A percentile compares a stretch with the other conserved stretches of the same genome.
phyloP scores from a whole-genome alignment of 768 basidiomycete species.

The Mycena amicta region DNA sequence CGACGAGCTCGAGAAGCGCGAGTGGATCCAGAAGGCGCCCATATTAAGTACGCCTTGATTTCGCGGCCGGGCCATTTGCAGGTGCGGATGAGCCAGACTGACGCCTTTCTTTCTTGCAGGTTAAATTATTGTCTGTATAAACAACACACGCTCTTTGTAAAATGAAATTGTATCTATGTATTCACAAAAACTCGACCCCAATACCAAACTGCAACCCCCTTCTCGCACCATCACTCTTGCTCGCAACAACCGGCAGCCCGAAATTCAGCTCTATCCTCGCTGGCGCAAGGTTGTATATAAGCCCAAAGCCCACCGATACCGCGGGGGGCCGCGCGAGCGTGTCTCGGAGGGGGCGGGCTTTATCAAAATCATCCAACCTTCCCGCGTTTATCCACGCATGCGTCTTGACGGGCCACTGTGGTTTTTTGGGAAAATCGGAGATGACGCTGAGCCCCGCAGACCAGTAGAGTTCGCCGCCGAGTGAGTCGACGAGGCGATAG shows the following conservation, averaged over 20 bases:
- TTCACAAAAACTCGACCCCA: slow-evolving; percentile 60
- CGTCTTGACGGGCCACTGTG: slow-evolving; percentile 83
- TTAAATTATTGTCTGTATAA: background rate
- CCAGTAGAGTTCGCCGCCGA: slow-evolving; percentile 85
- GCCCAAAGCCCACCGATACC: slow-evolving; percentile 78
- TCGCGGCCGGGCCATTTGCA: background rate
- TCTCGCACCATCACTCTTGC: slow-evolving; percentile 47
- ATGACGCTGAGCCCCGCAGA: slow-evolving; percentile 76
- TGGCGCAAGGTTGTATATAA: slow-evolving; percentile 83
- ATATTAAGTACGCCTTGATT: slow-evolving; percentile 32
- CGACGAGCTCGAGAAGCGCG: slow-evolving; percentile 54
- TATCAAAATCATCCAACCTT: slow-evolving; percentile 61
- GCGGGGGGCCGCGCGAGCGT: slow-evolving; percentile 63
- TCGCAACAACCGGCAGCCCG: slow-evolving; percentile 38
- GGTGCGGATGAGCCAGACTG: background rate
- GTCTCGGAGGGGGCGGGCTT: slow-evolving; percentile 38
- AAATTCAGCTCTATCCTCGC: slow-evolving; percentile 88
- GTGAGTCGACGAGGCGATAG: slow-evolving; percentile 51
- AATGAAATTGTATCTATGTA: too few species aligned
- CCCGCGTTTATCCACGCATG: slow-evolving; percentile 86
- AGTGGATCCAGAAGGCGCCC: slow-evolving; percentile 62
- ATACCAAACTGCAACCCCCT: slow-evolving; percentile 69
- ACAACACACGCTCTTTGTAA: background rate
- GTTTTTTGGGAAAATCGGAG: slow-evolving; percentile 68
- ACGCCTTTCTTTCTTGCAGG: background rate